Base-by-base conservation (phyloP, 75 land plant genomes). In the Pseudotsuga menziesii region DNA sequence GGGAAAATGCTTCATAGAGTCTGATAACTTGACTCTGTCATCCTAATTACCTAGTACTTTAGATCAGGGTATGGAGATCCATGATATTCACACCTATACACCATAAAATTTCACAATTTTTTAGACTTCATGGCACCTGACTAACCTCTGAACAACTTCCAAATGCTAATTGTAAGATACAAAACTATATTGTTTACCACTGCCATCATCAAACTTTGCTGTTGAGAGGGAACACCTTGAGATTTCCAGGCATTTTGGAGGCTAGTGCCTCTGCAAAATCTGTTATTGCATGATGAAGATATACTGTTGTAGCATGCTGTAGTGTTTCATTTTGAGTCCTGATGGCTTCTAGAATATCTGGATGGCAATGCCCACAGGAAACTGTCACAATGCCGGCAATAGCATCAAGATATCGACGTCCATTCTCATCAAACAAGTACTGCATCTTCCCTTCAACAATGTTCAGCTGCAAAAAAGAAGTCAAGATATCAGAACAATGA, bases 361-460 rank as follows among this genome's bases (percentile, higher is more conserved):
- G 99, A 75, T 96, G 99, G 66, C 99, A 90, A 77, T 96, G 99
- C 16, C 99, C 99, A 74, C 98, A 97, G 25, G 98, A 96, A 16
- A 96, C 98, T 15, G 98, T 96, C 26, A 96, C 99, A 71, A 96
- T 90, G 25, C 99, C 99, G 67, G 94, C 99, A 90, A 96, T 87
- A 12, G 91, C 94, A 83, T 94, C 99, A 29, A 94, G 86, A 73
- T 92, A 96, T 3, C 98, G 86, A 83, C 80, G 89, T 9, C 99
- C 99, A 79, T 58, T 83, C 80, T 96, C 99, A 84, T 96, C 99
- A 83, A 73, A 96, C 59, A 96, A 73, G 69, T 96, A 96, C 66
- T 96, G 99, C 99, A 94, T 96, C 76, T 94, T 94, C 62, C 99
- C 95, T 80, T 94, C 98, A 57, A 96, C 99, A 79, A 96, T 92